Percentiles rank a stretch among this genome's conserved stretches.
These are phyloP conservation scores for Paraphaeosphaeria minitans DNA, from an alignment of 2,329 filamentous ascomycete species.

Conservation along the genomic window DNA sequence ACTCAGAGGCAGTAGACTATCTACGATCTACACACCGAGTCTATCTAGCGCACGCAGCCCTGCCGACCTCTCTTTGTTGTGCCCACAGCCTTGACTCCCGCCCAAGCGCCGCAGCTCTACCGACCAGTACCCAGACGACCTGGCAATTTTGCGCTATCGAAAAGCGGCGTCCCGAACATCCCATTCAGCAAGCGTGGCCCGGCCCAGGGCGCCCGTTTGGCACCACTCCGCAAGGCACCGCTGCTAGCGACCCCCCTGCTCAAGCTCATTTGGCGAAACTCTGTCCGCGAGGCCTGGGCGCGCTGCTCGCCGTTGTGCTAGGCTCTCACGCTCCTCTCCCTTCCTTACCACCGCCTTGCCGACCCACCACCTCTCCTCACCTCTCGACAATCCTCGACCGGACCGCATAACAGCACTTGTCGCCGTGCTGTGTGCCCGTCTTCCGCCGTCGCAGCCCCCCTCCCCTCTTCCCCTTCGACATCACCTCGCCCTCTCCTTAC, in stretches of 20 bases:
- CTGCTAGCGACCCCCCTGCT: constrained; percentile 26
- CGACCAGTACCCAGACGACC: no score
- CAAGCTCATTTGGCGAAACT: constrained; percentile 22
- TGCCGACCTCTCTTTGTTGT: background rate
- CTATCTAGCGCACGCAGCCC: background rate
- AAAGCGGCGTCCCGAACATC: constrained; percentile 21
- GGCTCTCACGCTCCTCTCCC: constrained; percentile 20
- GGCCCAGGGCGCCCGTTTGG: constrained; percentile 22
- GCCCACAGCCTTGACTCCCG: constrained; percentile 7
- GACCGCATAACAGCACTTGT: constrained; percentile 31
- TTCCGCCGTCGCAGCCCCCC: constrained; percentile 39
- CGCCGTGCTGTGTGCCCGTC: constrained; percentile 40
- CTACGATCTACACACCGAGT: no score
- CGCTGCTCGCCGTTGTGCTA: constrained; percentile 19
- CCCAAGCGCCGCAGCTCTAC: constrained; percentile 19
- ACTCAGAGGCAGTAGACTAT: no score
- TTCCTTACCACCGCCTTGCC: constrained; percentile 25
- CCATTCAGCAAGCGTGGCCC: constrained; percentile 16
- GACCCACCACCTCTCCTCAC: constrained; percentile 27
- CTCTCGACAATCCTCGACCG: constrained; percentile 45
- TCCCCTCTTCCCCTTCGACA: constrained; percentile 13
- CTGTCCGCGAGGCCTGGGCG: constrained; percentile 26
- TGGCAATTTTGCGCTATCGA: constrained; percentile 36
- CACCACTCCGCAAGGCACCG: constrained; percentile 21
- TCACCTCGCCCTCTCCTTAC: constrained; percentile 16